Evolutionary conservation across 805 yeast species (phyloP).

Genomic region (Huiozyma naganishii): DNA sequence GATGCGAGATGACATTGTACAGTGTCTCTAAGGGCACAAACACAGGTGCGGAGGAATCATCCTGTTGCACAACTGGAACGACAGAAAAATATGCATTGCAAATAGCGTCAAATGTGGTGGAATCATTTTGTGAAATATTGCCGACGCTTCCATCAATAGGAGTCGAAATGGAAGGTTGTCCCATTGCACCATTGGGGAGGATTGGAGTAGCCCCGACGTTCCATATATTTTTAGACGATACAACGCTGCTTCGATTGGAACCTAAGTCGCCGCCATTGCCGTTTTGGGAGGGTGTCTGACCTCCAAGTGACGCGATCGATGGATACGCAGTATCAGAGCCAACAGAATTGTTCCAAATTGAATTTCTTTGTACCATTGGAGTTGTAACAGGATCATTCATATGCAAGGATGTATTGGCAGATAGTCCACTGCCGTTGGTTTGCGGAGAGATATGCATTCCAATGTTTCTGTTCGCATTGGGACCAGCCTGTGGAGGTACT

Average conservation of each 20-base stretch:
- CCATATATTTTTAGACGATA: background rate
- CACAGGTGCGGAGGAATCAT: constrained; percentile 5
- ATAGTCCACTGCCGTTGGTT: constrained; percentile 10
- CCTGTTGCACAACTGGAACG: constrained; percentile 2
- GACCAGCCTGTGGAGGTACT: no score
- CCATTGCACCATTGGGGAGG: background rate
- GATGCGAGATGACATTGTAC: constrained; percentile 12
- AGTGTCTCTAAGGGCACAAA: constrained; percentile 18
- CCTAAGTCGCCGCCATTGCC: background rate
- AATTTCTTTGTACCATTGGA: constrained; percentile 7
- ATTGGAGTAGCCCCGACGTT: background rate
- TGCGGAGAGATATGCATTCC: no score
- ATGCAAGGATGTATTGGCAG: constrained; percentile 1
- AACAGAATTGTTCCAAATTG: constrained; percentile 20
- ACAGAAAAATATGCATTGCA: constrained; percentile 9
- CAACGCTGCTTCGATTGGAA: background rate
- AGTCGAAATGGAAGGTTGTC: no score
- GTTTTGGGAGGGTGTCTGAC: background rate
- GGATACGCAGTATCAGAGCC: background rate
- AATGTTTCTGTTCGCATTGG: no score
- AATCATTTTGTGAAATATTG: background rate
- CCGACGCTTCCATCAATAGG: background rate
- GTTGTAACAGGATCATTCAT: background rate
- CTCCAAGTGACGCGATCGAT: background rate
- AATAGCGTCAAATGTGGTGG: constrained; percentile 6